phyloP scores from a whole-genome alignment of 306 rosid species.

The Cercis canadensis region DNA sequence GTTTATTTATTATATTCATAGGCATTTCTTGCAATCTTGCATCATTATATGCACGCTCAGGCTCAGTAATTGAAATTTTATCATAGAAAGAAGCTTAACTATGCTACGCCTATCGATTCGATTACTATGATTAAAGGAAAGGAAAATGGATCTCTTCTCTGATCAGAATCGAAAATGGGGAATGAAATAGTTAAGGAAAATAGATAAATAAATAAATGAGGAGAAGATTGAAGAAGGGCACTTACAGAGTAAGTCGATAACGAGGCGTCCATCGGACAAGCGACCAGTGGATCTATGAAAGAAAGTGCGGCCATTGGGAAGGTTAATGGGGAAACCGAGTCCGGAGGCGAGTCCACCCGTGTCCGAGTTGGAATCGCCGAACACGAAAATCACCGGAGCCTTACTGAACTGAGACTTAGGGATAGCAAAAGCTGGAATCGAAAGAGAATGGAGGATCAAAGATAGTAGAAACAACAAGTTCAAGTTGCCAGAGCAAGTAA shows the following conservation, averaged over 20 bases:
- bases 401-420: slow-evolving; percentile 30
- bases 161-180: neutral
- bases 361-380: slow-evolving; percentile 98
- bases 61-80: too few species aligned
- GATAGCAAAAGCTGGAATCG: neutral
- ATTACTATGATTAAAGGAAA: too few species aligned
- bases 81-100: too few species aligned
- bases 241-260: slow-evolving; percentile 83
- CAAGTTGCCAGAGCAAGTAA: neutral
- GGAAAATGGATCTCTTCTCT: too few species aligned
- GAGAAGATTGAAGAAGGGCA: neutral
- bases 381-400: slow-evolving; percentile 63
- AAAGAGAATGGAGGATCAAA: neutral
- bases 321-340: slow-evolving; percentile 77
- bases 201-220: neutral
- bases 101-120: too few species aligned
- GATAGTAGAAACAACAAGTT: neutral
- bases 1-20: too few species aligned
- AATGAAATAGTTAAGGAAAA: too few species aligned
- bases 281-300: slow-evolving; percentile 88
- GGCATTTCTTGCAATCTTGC: too few species aligned
- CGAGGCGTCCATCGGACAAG: slow-evolving; percentile 82
- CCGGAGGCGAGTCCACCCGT: slow-evolving; percentile 93
- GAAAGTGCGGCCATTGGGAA: slow-evolving; percentile 85
- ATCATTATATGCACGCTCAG: too few species aligned